phyloP scores from a whole-genome alignment of 108 stramenopile genomes.

The Conticribra weissflogii region DNA sequence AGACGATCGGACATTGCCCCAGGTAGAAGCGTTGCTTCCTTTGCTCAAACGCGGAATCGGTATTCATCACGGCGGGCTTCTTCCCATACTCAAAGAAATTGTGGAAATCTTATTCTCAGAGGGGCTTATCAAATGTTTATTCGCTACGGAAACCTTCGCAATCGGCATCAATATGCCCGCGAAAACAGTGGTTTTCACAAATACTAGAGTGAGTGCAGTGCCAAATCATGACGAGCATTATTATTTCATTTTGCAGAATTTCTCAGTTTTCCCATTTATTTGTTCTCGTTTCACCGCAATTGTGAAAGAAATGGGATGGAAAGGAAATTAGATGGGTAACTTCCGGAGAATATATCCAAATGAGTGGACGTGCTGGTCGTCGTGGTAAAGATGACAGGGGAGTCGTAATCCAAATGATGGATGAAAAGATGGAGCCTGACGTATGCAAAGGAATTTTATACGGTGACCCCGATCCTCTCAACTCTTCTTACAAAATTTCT shows the following conservation, averaged over 20 bases:
- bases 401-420: conserved; percentile 99
- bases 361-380: conserved; percentile 98
- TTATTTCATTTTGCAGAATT: too few species aligned
- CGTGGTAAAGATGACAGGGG: conserved; percentile 99
- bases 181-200: conserved; percentile 99
- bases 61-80: conserved; percentile 99
- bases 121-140: conserved; percentile 95
- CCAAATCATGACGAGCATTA: too few species aligned
- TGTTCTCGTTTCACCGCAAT: too few species aligned
- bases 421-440: conserved; percentile 98
- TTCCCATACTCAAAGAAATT: conserved; percentile 99
- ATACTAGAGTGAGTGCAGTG: too few species aligned
- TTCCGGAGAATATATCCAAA: conserved; percentile 97
- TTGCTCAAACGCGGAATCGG: conserved; percentile 97
- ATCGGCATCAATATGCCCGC: conserved; percentile 99
- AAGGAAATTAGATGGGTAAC: conserved; percentile 89
- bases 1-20: conserved; percentile 96
- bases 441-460: conserved; percentile 95
- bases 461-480: conserved; percentile 95
- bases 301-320: conserved; percentile 99
- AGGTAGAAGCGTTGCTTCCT: conserved; percentile 93
- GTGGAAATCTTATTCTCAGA: conserved; percentile 98
- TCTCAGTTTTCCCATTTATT: too few species aligned
- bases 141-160: conserved; percentile 99
- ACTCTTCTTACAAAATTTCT: conserved; percentile 94